Conservation (phyloP, 805 yeast genomes). For the Metschnikowia similis region DNA sequence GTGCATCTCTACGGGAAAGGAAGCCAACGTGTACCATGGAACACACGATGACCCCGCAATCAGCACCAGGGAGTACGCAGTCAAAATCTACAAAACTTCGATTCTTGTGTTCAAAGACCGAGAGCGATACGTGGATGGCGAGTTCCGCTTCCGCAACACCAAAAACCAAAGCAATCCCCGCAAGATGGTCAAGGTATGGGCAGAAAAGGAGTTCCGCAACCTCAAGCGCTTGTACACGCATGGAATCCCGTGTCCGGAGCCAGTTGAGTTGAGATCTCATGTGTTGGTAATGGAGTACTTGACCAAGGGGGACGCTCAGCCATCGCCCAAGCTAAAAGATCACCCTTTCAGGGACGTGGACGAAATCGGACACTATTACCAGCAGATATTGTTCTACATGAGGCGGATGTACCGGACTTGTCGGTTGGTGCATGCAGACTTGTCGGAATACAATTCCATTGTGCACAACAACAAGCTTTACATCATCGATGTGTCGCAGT, state of each 20-base stretch:
- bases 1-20: constrained; percentile 94
- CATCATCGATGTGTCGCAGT: constrained; percentile 94
- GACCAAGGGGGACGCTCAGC: constrained; percentile 74
- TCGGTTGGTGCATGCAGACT: constrained; percentile 91
- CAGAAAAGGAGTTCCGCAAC: constrained; percentile 94
- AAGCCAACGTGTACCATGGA: constrained; percentile 87
- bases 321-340: constrained; percentile 87
- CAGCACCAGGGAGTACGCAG: constrained; percentile 61
- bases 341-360: constrained; percentile 67
- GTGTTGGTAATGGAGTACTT: constrained; percentile 93
- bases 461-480: constrained; percentile 75
- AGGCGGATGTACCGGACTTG: constrained; percentile 84
- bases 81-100: constrained; percentile 93
- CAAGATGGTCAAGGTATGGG: constrained; percentile 98
- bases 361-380: constrained; percentile 64
- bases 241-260: constrained; percentile 93
- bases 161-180: constrained; percentile 89
- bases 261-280: constrained; percentile 81
- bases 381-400: constrained; percentile 78
- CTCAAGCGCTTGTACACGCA: constrained; percentile 71
- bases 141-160: constrained; percentile 82
- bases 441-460: constrained; percentile 89
- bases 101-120: constrained; percentile 95
- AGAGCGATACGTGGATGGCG: constrained; percentile 94
- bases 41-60: constrained; percentile 54